Percentiles rank a stretch among this genome's conserved stretches.
These are phyloP conservation scores for Suhomyces bokatorum DNA, from an alignment of 1,139 yeast species.

Conservation along the genomic window DNA sequence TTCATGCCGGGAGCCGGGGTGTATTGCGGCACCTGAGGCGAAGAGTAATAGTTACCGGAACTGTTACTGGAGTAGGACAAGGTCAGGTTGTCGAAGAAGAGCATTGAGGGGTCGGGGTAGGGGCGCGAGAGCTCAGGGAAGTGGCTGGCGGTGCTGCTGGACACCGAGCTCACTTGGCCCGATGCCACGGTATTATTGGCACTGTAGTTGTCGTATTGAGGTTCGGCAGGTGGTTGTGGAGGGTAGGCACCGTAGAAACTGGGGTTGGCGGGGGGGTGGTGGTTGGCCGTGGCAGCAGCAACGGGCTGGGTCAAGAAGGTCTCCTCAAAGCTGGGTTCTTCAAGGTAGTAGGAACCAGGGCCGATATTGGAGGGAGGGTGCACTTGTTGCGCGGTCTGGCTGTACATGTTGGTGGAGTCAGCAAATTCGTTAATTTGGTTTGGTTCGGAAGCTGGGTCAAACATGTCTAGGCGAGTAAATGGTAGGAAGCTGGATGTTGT, in stretches of 20 bases:
- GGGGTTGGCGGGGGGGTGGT: conserved; percentile 9
- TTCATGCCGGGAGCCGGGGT: conserved; percentile 1
- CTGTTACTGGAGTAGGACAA: conserved; percentile 4
- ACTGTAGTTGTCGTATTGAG: conserved; percentile 5
- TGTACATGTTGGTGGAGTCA: conserved; percentile 5
- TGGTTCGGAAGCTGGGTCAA: conserved; percentile 22
- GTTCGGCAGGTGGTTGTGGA: conserved; percentile 1
- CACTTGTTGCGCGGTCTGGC: conserved; percentile 2
- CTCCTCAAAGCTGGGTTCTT: conserved; percentile 12
- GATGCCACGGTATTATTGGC: conserved; percentile 1
- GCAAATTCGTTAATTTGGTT: conserved; percentile 19
- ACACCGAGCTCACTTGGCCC: neutral
- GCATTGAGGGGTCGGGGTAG: conserved; percentile 7
- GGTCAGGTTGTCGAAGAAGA: conserved; percentile 7
- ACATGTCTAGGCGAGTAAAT: conserved; percentile 22
- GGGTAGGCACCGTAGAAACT: conserved; percentile 13
- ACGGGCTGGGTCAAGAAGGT: conserved; percentile 4
- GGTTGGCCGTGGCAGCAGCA: conserved; percentile 1
- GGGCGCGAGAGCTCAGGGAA: conserved; percentile 3
- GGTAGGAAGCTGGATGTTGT: conserved; percentile 11
- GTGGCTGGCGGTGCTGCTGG: conserved; percentile 4
- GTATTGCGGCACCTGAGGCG: conserved; percentile 7
- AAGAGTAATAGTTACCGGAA: conserved; percentile 8
- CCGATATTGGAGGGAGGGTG: conserved; percentile 1
- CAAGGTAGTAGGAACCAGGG: conserved; percentile 8